Percentiles rank a stretch among this genome's conserved stretches.
phyloP scores from a whole-genome alignment of 1,284 basidiomycete species.

The Sanghuangporus weigelae region DNA sequence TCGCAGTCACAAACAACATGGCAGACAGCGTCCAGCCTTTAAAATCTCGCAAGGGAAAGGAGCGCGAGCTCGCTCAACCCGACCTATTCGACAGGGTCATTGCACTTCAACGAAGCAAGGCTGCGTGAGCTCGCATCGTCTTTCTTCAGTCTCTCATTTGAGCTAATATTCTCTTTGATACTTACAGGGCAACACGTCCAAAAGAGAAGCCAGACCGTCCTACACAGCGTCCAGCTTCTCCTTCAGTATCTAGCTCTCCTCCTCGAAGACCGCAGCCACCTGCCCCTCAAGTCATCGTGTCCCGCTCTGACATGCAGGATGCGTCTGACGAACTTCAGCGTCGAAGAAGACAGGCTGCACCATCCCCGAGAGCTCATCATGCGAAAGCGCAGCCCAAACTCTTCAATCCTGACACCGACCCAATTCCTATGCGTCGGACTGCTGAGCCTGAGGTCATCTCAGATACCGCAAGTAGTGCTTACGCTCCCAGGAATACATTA shows the following conservation, averaged over 20 bases:
- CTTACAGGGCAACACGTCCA: constrained; percentile 39
- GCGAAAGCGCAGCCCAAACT: constrained; percentile 41
- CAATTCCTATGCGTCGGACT: constrained; percentile 55
- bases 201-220: constrained; percentile 44
- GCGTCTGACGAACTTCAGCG: constrained; percentile 62
- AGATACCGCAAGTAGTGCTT: constrained; percentile 47
- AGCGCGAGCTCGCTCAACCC: constrained; percentile 36
- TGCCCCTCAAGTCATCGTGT: constrained; percentile 32
- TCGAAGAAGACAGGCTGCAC: constrained; percentile 54
- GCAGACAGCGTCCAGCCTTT: constrained; percentile 1
- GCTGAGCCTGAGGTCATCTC: constrained; percentile 58
- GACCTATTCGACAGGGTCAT: constrained; percentile 65
- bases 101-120: constrained; percentile 58
- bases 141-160: constrained; percentile 18
- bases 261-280: constrained; percentile 29
- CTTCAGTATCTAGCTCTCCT: constrained; percentile 26
- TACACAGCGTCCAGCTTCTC: constrained; percentile 27
- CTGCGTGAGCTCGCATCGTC: constrained; percentile 38
- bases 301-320: constrained; percentile 43
- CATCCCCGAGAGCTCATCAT: constrained; percentile 33
- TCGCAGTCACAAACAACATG: not conserved
- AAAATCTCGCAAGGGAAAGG: constrained; percentile 28
- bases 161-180: constrained; percentile 7
- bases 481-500: constrained; percentile 37
- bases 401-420: constrained; percentile 66